A percentile compares a stretch with the other conserved stretches of the same genome.
phyloP scores from a whole-genome alignment of 495 filamentous ascomycete genomes.

The Xanthoparmelia taractica region DNA sequence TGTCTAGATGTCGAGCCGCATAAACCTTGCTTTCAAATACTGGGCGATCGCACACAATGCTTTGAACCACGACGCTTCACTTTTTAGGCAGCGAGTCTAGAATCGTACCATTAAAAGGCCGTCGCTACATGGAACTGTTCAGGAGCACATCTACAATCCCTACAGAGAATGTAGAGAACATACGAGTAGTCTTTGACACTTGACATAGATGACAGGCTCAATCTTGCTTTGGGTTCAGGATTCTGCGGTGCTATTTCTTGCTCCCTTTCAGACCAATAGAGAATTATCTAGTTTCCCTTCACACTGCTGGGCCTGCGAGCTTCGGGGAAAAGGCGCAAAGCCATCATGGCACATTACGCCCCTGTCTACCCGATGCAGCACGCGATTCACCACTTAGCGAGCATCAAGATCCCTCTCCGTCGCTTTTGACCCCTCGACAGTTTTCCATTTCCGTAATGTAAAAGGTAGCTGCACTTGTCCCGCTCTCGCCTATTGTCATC shows the following conservation, averaged over 20 bases:
- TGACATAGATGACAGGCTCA: not conserved
- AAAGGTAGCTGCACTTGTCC: not conserved
- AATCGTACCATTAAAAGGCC: not conserved
- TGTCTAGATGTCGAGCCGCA: not conserved
- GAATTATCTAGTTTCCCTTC: not conserved
- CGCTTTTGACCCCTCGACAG: not conserved
- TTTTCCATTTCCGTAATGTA: not conserved
- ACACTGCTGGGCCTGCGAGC: not conserved
- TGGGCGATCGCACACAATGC: no score
- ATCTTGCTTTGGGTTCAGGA: not conserved
- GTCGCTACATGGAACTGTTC: no score
- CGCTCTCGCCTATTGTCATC: no score
- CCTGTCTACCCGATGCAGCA: not conserved
- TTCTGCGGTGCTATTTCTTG: not conserved
- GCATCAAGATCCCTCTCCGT: not conserved
- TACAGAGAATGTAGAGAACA: not conserved
- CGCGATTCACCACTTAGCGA: not conserved
- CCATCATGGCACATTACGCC: not conserved
- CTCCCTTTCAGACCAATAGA: not conserved
- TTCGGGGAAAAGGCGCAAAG: not conserved
- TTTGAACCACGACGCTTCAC: no score
- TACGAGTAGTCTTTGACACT: not conserved
- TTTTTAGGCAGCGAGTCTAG: not conserved
- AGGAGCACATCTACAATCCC: no score
- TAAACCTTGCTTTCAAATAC: not conserved